Conservation (phyloP, 495 filamentous ascomycete species). For the Daldinia loculata region DNA sequence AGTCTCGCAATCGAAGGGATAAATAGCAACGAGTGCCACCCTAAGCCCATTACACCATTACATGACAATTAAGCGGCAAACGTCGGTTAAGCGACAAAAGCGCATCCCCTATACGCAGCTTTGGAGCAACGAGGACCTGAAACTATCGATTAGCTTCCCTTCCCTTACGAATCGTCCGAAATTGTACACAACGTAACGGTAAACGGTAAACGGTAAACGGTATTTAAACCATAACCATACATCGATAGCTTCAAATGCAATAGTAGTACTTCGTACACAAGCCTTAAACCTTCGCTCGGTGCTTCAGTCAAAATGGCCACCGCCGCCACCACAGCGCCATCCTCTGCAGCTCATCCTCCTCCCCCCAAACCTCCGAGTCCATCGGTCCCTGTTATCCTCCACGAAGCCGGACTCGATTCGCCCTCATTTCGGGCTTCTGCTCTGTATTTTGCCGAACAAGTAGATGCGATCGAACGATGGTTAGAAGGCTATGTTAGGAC, state of each 20-base stretch:
- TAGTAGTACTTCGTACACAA: slow-evolving; percentile 20
- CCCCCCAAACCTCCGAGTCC: slow-evolving; percentile 47
- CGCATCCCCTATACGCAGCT: slow-evolving; percentile 9
- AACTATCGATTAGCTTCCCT: neutral
- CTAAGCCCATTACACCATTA: slow-evolving; percentile 4
- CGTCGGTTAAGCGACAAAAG: slow-evolving; percentile 6
- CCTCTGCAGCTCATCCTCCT: slow-evolving; percentile 28
- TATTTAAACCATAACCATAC: neutral
- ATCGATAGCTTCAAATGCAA: slow-evolving; percentile 23
- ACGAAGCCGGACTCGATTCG: slow-evolving; percentile 94
- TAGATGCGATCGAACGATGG: slow-evolving; percentile 93
- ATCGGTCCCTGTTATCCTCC: slow-evolving; percentile 80
- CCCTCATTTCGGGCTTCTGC: slow-evolving; percentile 93
- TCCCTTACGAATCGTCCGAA: neutral
- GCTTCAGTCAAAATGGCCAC: slow-evolving; percentile 33
- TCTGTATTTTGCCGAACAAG: slow-evolving; percentile 88
- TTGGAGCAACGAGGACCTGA: neutral
- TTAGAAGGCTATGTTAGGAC: slow-evolving; percentile 85
- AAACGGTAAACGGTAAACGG: neutral
- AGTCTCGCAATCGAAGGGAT: neutral
- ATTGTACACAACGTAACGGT: slow-evolving; percentile 8
- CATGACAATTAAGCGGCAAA: slow-evolving; percentile 2
- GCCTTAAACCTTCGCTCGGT: slow-evolving; percentile 9
- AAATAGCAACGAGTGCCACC: neutral
- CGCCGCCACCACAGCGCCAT: slow-evolving; percentile 17